Base-by-base conservation (phyloP, 202 grass and related monocot genomes). In the Zizania palustris region DNA sequence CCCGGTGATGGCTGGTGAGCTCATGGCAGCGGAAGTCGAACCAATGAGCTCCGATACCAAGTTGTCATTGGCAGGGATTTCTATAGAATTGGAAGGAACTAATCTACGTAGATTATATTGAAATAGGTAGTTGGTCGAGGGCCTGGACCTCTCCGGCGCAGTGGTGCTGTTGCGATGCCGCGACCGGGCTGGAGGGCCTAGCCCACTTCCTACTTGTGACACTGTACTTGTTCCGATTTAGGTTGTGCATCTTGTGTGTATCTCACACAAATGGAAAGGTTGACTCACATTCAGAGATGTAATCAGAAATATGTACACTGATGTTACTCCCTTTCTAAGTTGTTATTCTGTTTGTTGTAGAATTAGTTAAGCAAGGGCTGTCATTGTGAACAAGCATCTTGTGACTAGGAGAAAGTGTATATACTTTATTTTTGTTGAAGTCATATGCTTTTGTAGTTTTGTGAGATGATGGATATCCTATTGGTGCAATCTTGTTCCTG, bases 301-400 rank as follows among this genome's bases (percentile, higher is more conserved):
- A 48, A n/a, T 44, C 39, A 45, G 43, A 68, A 50, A 16, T 4
- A 44, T 35, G 2, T 38, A 22, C 34, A 12, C 5, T 66, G 3
- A 43, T 67, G 20, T 34, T 74, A n/a, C 55, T 62, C 21, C 0
- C 40, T 63, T 61, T 65, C 3, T 35, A 15, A 43, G 46, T 50
- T 44, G 67, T n/a, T 65, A 41, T 10, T 57, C 3, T 66, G 59
- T 49, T 72, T 40, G 48, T 33, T 73, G 4, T 42, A 59, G 39
- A 73, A 67, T 66, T 33, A 73, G 60, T 34, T 65, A 35, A 60
- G 42, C 28, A 62, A 44, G 8, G 37, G 6, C n/a, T n/a, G 19
- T 1, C 28, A 35, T 33, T 19, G 19, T 83, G 20, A 63, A 49
- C 12, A 34, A 44, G 35, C 9, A 77, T 71, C 45, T 55, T 58